Conservation (phyloP, 306 rosid genomes). For the Cotoneaster glaucophyllus region DNA sequence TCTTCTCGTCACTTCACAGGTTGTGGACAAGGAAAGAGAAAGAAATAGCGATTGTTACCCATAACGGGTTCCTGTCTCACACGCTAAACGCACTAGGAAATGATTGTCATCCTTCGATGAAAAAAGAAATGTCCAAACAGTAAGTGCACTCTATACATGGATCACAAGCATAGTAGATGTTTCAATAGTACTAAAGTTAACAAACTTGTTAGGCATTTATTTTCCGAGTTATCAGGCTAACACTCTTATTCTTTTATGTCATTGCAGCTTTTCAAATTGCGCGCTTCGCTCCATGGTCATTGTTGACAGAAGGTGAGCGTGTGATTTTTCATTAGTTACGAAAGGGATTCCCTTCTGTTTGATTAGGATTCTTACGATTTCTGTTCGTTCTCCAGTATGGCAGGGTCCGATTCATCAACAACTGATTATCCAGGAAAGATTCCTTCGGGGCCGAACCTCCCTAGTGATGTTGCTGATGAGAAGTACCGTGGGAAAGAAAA, state of each 20-base stretch:
- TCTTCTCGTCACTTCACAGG: conserved; percentile 39
- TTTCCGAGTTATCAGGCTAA: not conserved
- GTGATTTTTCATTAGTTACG: not conserved
- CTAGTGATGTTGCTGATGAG: conserved; percentile 40
- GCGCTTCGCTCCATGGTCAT: conserved; percentile 70
- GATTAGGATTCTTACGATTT: conserved; percentile 11
- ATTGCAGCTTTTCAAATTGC: conserved; percentile 63
- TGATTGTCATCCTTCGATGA: conserved; percentile 65
- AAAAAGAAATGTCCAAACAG: conserved; percentile 75
- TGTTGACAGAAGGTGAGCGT: conserved; percentile 49
- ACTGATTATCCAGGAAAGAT: conserved; percentile 64
- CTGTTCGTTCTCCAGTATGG: conserved; percentile 35
- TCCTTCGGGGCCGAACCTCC: conserved; percentile 50
- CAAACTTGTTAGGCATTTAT: not conserved
- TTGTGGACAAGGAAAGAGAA: conserved; percentile 75
- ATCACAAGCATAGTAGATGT: not conserved
- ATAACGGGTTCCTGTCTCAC: conserved; percentile 74
- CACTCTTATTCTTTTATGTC: not conserved
- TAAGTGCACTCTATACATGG: conserved; percentile 21
- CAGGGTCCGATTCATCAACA: conserved; percentile 43
- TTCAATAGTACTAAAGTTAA: not conserved
- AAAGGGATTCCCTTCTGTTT: not conserved
- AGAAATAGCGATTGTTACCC: conserved; percentile 89
- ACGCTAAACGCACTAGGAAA: conserved; percentile 50
- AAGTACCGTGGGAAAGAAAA: conserved; percentile 16